A percentile compares a stretch with the other conserved stretches of the same genome.
phyloP scores from a whole-genome alignment of 2,329 filamentous ascomycete species.

The Thelonectria blattea region DNA sequence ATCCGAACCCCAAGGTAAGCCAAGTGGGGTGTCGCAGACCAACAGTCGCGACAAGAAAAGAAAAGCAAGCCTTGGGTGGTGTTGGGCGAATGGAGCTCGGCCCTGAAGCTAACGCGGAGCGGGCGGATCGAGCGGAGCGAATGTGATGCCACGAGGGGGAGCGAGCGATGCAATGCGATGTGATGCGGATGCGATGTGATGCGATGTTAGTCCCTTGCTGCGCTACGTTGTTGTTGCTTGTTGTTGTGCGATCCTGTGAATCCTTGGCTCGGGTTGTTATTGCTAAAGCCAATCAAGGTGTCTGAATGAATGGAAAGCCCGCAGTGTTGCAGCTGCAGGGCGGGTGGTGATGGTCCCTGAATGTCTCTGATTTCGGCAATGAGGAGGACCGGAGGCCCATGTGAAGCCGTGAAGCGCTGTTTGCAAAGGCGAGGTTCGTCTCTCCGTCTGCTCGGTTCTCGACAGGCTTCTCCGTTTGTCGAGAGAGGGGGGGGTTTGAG shows the following conservation, averaged over 20 bases:
- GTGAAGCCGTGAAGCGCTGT: conserved; percentile 2
- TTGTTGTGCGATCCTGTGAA: conserved; percentile 7
- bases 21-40: conserved; percentile 33
- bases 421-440: conserved; percentile 10
- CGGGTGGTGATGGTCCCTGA: conserved; percentile 9
- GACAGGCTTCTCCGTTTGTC: conserved; percentile 4
- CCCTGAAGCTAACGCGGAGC: conserved; percentile 33
- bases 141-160: conserved; percentile 26
- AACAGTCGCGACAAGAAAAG: conserved; percentile 30
- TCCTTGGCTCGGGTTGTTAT: conserved; percentile 8
- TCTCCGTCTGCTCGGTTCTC: background rate
- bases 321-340: conserved; percentile 8
- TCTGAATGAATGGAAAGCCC: conserved; percentile 8
- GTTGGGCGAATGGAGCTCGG: conserved; percentile 16
- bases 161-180: conserved; percentile 25
- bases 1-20: conserved; percentile 23
- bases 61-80: conserved; percentile 12
- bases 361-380: conserved; percentile 14
- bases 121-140: conserved; percentile 28
- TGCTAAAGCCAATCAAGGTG: conserved; percentile 10
- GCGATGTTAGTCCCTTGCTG: conserved; percentile 15
- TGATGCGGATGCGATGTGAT: conserved; percentile 6
- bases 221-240: conserved; percentile 4
- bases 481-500: conserved; percentile 10
- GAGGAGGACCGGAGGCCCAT: conserved; percentile 5